phyloP scores from a whole-genome alignment of 345 rosid species.

The Pelargonium nanum region DNA sequence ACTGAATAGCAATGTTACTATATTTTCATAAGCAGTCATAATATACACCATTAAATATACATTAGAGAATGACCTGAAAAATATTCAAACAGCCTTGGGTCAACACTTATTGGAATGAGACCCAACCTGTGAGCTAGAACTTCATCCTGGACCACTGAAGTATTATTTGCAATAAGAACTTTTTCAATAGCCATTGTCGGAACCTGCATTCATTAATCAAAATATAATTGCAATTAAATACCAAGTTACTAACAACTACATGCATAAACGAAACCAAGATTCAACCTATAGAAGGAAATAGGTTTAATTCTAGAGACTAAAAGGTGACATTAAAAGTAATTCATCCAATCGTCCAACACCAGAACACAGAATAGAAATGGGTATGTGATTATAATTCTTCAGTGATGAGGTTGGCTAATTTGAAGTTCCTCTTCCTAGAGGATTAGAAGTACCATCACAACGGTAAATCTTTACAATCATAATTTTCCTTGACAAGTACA shows the following conservation, averaged over 20 bases:
- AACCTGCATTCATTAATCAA: slow-evolving; percentile 32
- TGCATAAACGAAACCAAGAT: not conserved
- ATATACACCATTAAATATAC: slow-evolving; percentile 4
- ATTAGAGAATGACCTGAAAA: slow-evolving; percentile 45
- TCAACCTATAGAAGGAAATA: not conserved
- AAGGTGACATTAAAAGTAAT: not conserved
- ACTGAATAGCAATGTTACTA: not conserved
- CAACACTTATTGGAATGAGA: slow-evolving; percentile 69
- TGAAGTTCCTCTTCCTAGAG: too few species aligned
- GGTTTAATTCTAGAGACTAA: not conserved
- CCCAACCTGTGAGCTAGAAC: slow-evolving; percentile 95
- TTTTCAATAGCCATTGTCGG: slow-evolving; percentile 97
- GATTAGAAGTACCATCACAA: too few species aligned
- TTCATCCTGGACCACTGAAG: slow-evolving; percentile 80
- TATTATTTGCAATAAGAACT: slow-evolving; percentile 77
- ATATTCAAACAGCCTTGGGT: slow-evolving; percentile 81
- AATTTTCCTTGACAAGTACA: too few species aligned
- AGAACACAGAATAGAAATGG: too few species aligned
- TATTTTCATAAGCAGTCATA: slow-evolving; percentile 1
- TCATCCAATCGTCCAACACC: not conserved
- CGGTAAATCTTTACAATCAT: too few species aligned
- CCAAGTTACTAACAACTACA: not conserved
- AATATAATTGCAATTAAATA: slow-evolving; percentile 3
- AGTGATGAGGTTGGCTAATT: too few species aligned
- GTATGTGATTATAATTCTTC: too few species aligned